A percentile compares a stretch with the other conserved stretches of the same genome.
phyloP scores from a whole-genome alignment of 495 filamentous ascomycete species.

The Tuber brumale region DNA sequence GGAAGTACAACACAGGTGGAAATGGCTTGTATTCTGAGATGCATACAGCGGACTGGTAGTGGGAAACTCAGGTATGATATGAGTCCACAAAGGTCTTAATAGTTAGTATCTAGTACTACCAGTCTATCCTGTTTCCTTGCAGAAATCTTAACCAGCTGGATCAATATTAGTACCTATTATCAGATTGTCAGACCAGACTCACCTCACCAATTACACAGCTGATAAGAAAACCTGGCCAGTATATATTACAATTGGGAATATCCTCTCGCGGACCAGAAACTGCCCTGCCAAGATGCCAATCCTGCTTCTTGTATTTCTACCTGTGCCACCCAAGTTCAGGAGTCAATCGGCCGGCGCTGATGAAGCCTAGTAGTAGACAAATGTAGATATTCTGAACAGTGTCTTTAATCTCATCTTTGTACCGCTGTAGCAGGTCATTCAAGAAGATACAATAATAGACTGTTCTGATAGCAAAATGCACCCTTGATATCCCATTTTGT shows the following conservation, averaged over 20 bases:
- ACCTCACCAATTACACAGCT: slow-evolving; percentile 23
- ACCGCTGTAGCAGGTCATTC: not conserved
- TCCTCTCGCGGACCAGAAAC: not conserved
- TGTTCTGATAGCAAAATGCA: not conserved
- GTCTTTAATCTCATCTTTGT: not conserved
- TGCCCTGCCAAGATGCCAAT: not conserved
- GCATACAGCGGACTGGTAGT: slow-evolving; percentile 16
- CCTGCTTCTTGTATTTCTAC: slow-evolving; percentile 1
- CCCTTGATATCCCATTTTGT: not conserved
- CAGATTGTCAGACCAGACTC: slow-evolving; percentile 18
- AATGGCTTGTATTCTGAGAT: slow-evolving; percentile 12
- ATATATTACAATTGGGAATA: slow-evolving; percentile 4
- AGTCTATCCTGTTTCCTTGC: no score
- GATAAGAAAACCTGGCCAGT: slow-evolving; percentile 26
- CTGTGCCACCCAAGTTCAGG: no score
- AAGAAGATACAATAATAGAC: not conserved
- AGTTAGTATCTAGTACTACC: no score
- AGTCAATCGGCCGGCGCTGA: no score
- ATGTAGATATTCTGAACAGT: no score
- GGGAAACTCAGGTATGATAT: slow-evolving; percentile 3
- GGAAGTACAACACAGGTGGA: not conserved
- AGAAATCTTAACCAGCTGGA: not conserved
- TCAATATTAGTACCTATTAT: slow-evolving; percentile 20
- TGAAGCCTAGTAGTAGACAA: no score
- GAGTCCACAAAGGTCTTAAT: no score